Conservation (phyloP, 257 asterid genomes). For the Cordia subcordata region DNA sequence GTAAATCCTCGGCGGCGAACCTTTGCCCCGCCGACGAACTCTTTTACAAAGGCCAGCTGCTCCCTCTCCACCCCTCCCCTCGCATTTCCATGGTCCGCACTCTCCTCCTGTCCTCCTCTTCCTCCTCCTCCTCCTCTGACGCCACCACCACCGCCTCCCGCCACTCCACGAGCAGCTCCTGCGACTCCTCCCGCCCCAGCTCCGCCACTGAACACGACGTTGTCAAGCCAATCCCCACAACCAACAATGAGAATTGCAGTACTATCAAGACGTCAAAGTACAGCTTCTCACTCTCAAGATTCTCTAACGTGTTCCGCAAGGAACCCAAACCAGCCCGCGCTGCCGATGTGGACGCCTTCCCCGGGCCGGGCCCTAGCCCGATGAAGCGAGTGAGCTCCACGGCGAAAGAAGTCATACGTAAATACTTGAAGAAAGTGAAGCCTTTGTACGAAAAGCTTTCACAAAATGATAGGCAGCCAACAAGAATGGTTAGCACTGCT, state of each 20-base stretch:
- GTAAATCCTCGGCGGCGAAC: conserved; percentile 46
- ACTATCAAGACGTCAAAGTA: conserved; percentile 22
- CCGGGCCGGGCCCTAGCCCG: conserved; percentile 22
- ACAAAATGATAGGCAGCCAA: conserved; percentile 24
- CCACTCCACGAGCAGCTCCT: conserved; percentile 53
- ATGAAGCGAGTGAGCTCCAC: conserved; percentile 52
- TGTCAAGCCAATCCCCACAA: conserved; percentile 35
- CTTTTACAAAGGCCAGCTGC: conserved; percentile 84
- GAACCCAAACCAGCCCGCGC: conserved; percentile 16
- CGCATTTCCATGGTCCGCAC: conserved; percentile 79
- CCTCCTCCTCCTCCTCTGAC: conserved; percentile 67
- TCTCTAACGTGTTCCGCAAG: conserved; percentile 76
- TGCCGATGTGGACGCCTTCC: background rate
- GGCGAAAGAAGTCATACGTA: conserved; percentile 65
- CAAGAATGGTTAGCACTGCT: conserved; percentile 4
- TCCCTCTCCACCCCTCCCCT: conserved; percentile 78
- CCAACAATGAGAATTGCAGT: background rate
- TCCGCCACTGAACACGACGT: conserved; percentile 61
- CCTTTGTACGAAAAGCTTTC: conserved; percentile 75
- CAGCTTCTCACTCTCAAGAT: conserved; percentile 59
- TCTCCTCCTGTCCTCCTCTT: conserved; percentile 60
- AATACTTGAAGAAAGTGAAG: conserved; percentile 68
- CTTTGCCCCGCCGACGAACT: conserved; percentile 90
- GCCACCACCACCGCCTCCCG: conserved; percentile 80
- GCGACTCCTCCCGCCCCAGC: conserved; percentile 70